A percentile compares a stretch with the other conserved stretches of the same genome.
Conservation (phyloP, 2,329 filamentous ascomycete genomes). For the Leptosphaerulina australis region DNA sequence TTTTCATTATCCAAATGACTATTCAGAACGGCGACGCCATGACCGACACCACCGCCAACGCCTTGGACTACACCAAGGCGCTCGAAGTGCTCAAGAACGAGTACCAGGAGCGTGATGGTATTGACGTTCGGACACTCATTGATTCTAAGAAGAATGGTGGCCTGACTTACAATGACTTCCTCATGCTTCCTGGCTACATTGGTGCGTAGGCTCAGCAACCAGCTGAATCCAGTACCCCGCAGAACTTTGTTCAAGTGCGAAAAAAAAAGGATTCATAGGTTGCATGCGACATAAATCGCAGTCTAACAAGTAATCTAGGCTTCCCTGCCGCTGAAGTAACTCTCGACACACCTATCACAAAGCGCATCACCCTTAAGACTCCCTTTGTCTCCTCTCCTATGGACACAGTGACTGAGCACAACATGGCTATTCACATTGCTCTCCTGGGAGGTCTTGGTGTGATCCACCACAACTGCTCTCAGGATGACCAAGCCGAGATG, state of each 20-base stretch:
- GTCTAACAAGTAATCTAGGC: conserved; percentile 54
- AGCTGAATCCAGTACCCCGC: conserved; percentile 3
- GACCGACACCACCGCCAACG: conserved; percentile 58
- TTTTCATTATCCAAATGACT: conserved; percentile 65
- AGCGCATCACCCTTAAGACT: conserved; percentile 93
- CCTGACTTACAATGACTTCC: conserved; percentile 98
- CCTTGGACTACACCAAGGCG: conserved; percentile 76
- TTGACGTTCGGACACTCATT: conserved; percentile 83
- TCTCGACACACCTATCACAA: conserved; percentile 91
- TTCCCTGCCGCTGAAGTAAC: conserved; percentile 89
- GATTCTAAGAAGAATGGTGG: conserved; percentile 92
- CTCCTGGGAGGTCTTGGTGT: conserved; percentile 88
- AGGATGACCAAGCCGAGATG: conserved; percentile 97
- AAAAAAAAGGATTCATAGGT: conserved; percentile 4
- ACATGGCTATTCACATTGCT: conserved; percentile 98
- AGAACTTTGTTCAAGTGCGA: conserved; percentile 6
- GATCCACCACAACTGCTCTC: conserved; percentile 99
- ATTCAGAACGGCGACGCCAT: conserved; percentile 68
- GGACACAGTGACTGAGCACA: conserved; percentile 99
- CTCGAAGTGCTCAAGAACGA: conserved; percentile 77
- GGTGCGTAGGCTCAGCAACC: conserved; percentile 55
- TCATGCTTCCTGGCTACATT: conserved; percentile 95
- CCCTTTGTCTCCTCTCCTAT: conserved; percentile 97
- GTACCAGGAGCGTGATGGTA: conserved; percentile 81
- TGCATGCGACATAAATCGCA: conserved; percentile 4